Base-by-base conservation (phyloP, 495 filamentous ascomycete genomes). In the Chaetomium tenue region DNA sequence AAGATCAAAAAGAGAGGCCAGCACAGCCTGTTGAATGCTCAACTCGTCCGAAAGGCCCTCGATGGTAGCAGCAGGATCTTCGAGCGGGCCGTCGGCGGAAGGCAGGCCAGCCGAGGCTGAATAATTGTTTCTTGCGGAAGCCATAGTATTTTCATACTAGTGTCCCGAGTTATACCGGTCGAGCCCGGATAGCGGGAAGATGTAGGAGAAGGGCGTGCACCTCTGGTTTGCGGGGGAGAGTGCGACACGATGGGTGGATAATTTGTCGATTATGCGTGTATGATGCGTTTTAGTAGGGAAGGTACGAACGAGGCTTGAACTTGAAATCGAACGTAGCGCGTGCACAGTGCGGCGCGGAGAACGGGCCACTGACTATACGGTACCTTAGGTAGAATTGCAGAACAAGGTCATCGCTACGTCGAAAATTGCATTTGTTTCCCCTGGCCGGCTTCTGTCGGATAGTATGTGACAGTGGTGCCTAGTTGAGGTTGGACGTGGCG, bases 1-100 rank as follows among this genome's bases (percentile, higher is more conserved):
- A 37, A 66, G 54, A 26, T 63, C 60, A 7, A 0, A 12, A 7
- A 68, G 55, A 18, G 66, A 68, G 22, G 15, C 58, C 15, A 61
- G 40, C 26, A 68, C 37, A 12, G 58, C 54, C 23, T 44, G 44
- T 30, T 65, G 52, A 12, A 65, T 3, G 28, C 18, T 22, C 28
- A 68, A 47, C 12, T 68, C 63, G 0, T 65, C 62, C 20, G 44
- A n/a, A 25, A 68, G 66, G 37, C 62, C 33, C 22, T 65, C 66
- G 22, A 63, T 28, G 28, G 39, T 1, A 23, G 46, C 3, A 20
- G 33, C 3, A 28, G 25, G 15, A 20, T 54, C 37, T 50, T 57
- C 20, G 20, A 37, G 5, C 11, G 26, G 8, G 6, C 37, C 28
- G 57, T 5, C 16, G 16, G 40, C 18, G 16, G 50, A 40, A 26